These are phyloP conservation scores for Dacryopinax spathularia DNA, from an alignment of 768 basidiomycete genomes.

Conservation along the genomic window DNA sequence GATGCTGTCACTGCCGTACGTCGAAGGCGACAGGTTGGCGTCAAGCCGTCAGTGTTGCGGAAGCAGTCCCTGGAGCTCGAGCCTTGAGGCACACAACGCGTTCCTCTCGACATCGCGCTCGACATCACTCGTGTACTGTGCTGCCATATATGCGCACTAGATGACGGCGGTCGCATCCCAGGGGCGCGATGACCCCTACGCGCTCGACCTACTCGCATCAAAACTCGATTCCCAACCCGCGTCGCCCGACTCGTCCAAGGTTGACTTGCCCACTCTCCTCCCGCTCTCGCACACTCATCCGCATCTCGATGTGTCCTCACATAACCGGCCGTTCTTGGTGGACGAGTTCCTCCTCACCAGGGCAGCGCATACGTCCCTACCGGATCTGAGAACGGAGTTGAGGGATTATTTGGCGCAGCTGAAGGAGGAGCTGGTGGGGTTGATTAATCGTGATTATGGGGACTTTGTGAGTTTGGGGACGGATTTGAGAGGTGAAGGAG, in stretches of 20 bases:
- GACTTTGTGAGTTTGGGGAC: slow-evolving; percentile 94
- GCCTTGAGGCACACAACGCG: too few relatives aligned
- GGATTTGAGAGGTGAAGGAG: slow-evolving; percentile 74
- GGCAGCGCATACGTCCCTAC: slow-evolving; percentile 58
- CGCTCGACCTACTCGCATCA: slow-evolving; percentile 57
- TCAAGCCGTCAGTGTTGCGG: neutral
- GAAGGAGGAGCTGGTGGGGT: slow-evolving; percentile 84
- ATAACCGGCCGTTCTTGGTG: slow-evolving; percentile 43
- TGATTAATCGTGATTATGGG: slow-evolving; percentile 97
- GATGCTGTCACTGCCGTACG: neutral
- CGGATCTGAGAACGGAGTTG: slow-evolving; percentile 76
- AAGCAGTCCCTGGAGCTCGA: neutral
- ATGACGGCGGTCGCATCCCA: neutral
- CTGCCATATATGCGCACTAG: neutral
- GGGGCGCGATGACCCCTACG: slow-evolving; percentile 37
- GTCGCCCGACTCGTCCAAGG: slow-evolving; percentile 14
- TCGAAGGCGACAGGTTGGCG: neutral
- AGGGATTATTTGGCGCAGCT: slow-evolving; percentile 68
- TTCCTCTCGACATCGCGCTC: neutral
- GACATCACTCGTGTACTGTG: neutral
- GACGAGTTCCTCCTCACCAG: slow-evolving; percentile 82
- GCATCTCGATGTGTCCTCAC: slow-evolving; percentile 43
- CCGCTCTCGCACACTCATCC: slow-evolving; percentile 73
- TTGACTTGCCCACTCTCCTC: slow-evolving; percentile 25
- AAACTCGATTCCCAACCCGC: slow-evolving; percentile 45